Evolutionary conservation across 371 early-diverging fungal species (phyloP).

Genomic region (Chytridium lagenaria): DNA sequence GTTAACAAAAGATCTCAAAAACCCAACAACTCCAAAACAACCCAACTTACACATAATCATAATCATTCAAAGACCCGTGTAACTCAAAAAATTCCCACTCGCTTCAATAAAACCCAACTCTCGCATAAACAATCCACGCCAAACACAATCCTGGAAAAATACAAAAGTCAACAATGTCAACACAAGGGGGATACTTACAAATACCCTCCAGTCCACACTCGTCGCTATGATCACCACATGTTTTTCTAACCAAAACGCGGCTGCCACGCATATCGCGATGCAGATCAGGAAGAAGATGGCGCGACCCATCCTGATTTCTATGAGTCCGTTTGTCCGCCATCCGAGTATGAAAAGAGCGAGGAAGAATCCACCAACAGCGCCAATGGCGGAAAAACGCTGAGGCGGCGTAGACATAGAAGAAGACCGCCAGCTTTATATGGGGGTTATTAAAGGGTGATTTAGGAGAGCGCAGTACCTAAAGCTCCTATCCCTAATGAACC

Average conservation of each 20-base stretch:
- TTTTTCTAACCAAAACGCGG: constrained; percentile 40
- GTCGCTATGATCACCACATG: constrained; percentile 42
- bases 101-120: constrained; percentile 40
- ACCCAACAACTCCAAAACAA: background rate
- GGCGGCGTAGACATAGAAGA: constrained; percentile 47
- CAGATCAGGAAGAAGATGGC: constrained; percentile 69
- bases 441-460: constrained; percentile 50
- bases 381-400: constrained; percentile 39
- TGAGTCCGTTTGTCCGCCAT: constrained; percentile 62
- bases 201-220: constrained; percentile 41
- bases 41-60: background rate
- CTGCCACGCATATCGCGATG: constrained; percentile 59
- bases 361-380: constrained; percentile 42
- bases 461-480: constrained; percentile 13
- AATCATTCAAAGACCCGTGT: background rate
- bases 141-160: constrained; percentile 26
- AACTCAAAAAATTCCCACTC: constrained; percentile 28
- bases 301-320: constrained; percentile 63
- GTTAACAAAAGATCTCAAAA: constrained; percentile 10
- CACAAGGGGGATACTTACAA: no score
- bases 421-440: constrained; percentile 56
- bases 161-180: no score
- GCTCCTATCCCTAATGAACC: constrained; percentile 42
- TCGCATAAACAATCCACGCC: constrained; percentile 46
- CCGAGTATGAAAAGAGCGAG: constrained; percentile 61